These are phyloP conservation scores for Yarrowia keelungensis DNA, from an alignment of 805 yeast genomes.

Conservation along the genomic window DNA sequence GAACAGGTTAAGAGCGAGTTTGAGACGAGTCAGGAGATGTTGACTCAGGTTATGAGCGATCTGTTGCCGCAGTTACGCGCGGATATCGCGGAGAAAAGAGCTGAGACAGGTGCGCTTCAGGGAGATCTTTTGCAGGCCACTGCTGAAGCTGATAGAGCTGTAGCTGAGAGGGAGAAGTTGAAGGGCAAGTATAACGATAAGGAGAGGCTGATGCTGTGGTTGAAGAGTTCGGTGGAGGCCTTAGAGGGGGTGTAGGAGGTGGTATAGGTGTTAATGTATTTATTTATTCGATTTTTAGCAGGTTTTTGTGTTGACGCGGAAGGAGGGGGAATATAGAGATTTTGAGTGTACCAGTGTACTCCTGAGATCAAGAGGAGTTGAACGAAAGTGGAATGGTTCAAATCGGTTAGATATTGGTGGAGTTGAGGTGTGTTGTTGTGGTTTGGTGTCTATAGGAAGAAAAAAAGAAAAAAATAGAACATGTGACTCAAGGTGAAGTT, in stretches of 20 bases:
- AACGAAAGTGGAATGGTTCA: too few relatives aligned
- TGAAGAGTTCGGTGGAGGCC: not conserved
- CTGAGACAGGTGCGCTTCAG: slow-evolving; percentile 26
- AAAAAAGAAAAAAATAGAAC: too few relatives aligned
- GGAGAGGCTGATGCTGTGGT: slow-evolving; percentile 25
- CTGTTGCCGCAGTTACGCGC: slow-evolving; percentile 17
- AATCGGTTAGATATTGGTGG: too few relatives aligned
- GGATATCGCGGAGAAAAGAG: not conserved
- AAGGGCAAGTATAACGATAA: slow-evolving; percentile 35
- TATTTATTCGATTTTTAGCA: too few relatives aligned
- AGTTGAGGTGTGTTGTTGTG: too few relatives aligned
- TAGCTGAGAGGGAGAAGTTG: slow-evolving; percentile 31
- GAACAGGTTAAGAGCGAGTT: not conserved
- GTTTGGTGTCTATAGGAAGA: too few relatives aligned
- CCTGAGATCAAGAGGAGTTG: too few relatives aligned
- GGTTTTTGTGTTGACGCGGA: too few relatives aligned
- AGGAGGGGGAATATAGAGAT: too few relatives aligned
- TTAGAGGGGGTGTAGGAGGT: not conserved
- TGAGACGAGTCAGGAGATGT: slow-evolving; percentile 17
- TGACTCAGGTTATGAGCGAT: slow-evolving; percentile 5
- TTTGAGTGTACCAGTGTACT: too few relatives aligned
- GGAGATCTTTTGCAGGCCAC: slow-evolving; percentile 21
- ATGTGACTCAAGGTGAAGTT: too few relatives aligned
- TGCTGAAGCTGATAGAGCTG: slow-evolving; percentile 27
- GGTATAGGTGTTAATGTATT: too few relatives aligned